Evolutionary conservation across 768 basidiomycete species (phyloP), one percentile per base, ranked within the genome.

Genomic region (Amanita pseudoporphyria): DNA sequence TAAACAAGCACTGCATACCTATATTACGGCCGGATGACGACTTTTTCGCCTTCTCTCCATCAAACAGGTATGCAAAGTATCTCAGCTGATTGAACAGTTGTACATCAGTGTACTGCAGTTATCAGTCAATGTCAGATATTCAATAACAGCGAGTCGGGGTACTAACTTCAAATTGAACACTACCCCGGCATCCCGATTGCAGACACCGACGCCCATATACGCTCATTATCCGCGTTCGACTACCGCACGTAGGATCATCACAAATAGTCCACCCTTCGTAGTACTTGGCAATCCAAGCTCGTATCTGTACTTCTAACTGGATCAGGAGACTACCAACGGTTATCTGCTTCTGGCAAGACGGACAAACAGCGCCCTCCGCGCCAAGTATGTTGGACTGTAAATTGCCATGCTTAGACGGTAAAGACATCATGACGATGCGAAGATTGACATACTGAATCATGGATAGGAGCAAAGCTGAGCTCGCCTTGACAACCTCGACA

Each of bases 241-340:
- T 73, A 7, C 78, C 78, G 60, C 96, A 99, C 0, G 83, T 84
- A 18, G 78, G 70, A 53, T 97, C 96, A 57, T 92, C 77, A 65
- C 96, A 99, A 5, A 85, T 68, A 1, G 78, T 84, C 87, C 88
- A 94, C 1, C 82, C 82, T 58, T 96, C 81, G 60, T 99, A 98
- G 64, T 94, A 97, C 57, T 72, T 77, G 6, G 71, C 67, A 43
- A 99, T 84, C 54, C 78, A 79, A 2, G 74, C 65, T 0, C 94
- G 81, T 45, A 97, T 86, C 57, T 94, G 90, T 1, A 76, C 68
- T 60, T 98, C 94, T 12, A 98, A 77, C 62, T 98, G 96, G 18
- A 81, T 71, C 52, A 83, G 79, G 41, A 98, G 61, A 54, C 87
- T 88, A 0, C 80, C 77, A 0, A 64, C 52, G 21, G 70, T 70